A percentile compares a stretch with the other conserved stretches of the same genome.
Conservation (phyloP, 441 rosid species). For the Brassica balearica region DNA sequence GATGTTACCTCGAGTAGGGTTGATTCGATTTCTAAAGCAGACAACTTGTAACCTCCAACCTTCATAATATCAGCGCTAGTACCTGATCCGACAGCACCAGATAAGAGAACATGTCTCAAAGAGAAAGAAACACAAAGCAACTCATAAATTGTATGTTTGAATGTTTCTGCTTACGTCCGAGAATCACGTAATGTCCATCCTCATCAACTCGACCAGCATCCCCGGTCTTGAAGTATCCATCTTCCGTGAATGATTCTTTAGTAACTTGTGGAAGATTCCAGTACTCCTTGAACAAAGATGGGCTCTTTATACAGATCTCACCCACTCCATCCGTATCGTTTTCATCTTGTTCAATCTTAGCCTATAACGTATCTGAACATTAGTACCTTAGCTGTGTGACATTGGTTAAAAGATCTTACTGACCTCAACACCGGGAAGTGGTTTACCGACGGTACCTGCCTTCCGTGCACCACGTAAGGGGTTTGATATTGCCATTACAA, state of each 20-base stretch:
- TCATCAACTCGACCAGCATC: slow-evolving; percentile 89
- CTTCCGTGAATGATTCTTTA: slow-evolving; percentile 77
- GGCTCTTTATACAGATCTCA: slow-evolving; percentile 92
- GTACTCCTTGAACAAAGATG: slow-evolving; percentile 91
- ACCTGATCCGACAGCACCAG: slow-evolving; percentile 54
- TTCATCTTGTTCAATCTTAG: slow-evolving; percentile 72
- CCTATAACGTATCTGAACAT: slow-evolving; percentile 50
- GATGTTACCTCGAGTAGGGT: slow-evolving; percentile 78
- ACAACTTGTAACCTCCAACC: slow-evolving; percentile 96
- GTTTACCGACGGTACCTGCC: slow-evolving; percentile 97
- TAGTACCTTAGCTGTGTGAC: slow-evolving; percentile 5
- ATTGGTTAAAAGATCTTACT: slow-evolving; percentile 31
- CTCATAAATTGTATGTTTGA: slow-evolving; percentile 12
- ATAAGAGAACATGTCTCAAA: slow-evolving; percentile 25
- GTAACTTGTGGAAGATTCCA: slow-evolving; percentile 98
- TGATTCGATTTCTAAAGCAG: slow-evolving; percentile 96
- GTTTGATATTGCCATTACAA: slow-evolving; percentile 95
- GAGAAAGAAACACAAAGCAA: neutral
- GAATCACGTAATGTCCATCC: slow-evolving; percentile 84
- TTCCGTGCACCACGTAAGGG: slow-evolving; percentile 80
- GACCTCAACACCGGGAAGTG: slow-evolving; percentile 96
- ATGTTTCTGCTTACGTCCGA: slow-evolving; percentile 79
- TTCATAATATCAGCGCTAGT: slow-evolving; percentile 96
- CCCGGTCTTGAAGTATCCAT: slow-evolving; percentile 96
- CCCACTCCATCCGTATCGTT: slow-evolving; percentile 62